Evolutionary conservation across 1,139 yeast genomes (phyloP).

Genomic region (Candida sp.): DNA sequence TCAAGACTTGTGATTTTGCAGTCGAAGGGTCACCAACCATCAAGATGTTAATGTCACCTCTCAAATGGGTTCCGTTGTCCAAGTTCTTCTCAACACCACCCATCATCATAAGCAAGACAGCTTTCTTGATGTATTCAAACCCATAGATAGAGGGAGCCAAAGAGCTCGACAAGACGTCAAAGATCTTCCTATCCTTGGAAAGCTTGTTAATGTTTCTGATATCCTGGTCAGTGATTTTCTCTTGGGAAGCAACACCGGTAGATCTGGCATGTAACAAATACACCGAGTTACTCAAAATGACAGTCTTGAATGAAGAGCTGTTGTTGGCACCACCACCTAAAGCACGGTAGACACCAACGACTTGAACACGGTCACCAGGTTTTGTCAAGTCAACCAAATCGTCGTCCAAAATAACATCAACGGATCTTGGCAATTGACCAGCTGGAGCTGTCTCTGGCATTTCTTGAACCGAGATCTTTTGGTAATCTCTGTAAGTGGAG

Average conservation of each 20-base stretch:
- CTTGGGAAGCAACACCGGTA: conserved; percentile 81
- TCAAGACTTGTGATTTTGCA: conserved; percentile 93
- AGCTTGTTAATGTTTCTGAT: conserved; percentile 86
- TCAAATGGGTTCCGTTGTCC: conserved; percentile 94
- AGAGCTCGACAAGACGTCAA: conserved; percentile 81
- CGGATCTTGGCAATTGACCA: conserved; percentile 94
- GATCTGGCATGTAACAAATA: conserved; percentile 89
- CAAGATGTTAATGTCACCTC: conserved; percentile 95
- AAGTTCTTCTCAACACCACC: conserved; percentile 97
- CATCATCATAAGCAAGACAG: conserved; percentile 85
- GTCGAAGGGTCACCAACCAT: conserved; percentile 99
- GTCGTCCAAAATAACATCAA: conserved; percentile 91
- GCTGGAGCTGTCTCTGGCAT: conserved; percentile 99
- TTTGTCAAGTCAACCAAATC: conserved; percentile 91
- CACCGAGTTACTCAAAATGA: conserved; percentile 85
- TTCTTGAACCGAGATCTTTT: conserved; percentile 91
- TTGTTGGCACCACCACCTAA: conserved; percentile 80
- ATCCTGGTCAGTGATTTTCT: conserved; percentile 79
- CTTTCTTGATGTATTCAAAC: conserved; percentile 88
- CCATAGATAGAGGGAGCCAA: conserved; percentile 98
- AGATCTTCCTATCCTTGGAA: conserved; percentile 68
- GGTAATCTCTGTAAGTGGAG: conserved; percentile 94
- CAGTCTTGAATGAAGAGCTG: conserved; percentile 75
- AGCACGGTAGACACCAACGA: conserved; percentile 94
- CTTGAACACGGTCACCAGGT: conserved; percentile 96